Evolutionary conservation across 2,329 filamentous ascomycete species (phyloP), one percentile per base, ranked within the genome.

Genomic region (Thermothelomyces thermophilus): DNA sequence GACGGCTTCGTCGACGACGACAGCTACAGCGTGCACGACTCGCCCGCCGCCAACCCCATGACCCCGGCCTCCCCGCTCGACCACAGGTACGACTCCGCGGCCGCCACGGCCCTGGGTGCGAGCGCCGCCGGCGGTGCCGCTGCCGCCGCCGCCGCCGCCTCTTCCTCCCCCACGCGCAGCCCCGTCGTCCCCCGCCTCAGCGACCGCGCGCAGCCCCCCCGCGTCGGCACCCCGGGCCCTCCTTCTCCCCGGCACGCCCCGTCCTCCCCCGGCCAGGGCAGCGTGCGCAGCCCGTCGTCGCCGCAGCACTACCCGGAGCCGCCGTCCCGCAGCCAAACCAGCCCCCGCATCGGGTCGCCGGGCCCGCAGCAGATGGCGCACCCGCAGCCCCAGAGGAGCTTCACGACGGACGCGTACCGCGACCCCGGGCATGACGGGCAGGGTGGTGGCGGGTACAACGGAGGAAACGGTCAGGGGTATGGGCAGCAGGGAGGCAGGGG

Each of bases 21-120:
- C 37, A 55, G 63, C 31, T 69, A 69, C 57, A 64, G 58, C 41
- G 54, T 70, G 5, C 61, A 64, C 5, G 55, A 49, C 20, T 58
- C 62, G 19, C 59, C 63, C 5, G 52, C 51, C 14, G n/a, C 42
- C 14, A 3, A 55, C 2, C 16, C 40, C 14, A 17, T 16, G 2
- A 45, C 30, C 17, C 26, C 63, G 37, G 42, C 46, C 5, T 52
- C 49, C n/a, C 62, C 64, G 0, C 59, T 58, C 14, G 60, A 63
- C 19, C 63, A 66, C 55, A 66, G 65, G 52, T 63, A 60, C 58
- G 58, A 57, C 24, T 41, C 39, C 6, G 42, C 46, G 3, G 43
- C 49, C 3, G 40, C 50, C 8, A 35, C 47, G 16, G 28, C 36
- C 36, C 50, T 57, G 10, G 60, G 59, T 2, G 58, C 51, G 8